Base-by-base conservation (phyloP, 2,329 filamentous ascomycete species). In the Tolypocladium ovalisporum region DNA sequence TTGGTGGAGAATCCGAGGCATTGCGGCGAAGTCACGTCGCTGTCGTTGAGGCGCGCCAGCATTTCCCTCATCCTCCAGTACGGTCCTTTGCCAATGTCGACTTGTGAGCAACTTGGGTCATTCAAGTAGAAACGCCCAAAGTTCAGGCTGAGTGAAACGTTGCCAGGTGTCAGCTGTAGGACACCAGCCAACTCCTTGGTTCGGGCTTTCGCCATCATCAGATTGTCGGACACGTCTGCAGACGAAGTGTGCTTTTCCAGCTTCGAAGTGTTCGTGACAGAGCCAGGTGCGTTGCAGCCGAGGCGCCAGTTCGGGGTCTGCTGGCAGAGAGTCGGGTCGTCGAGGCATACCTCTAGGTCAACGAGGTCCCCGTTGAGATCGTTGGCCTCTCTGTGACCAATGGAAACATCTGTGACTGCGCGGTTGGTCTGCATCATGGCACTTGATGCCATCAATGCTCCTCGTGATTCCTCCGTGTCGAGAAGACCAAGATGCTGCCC, bases 71-170 rank as follows among this genome's bases (percentile, higher is more conserved):
- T 29, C 12, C 42, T 42, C 57, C 63, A 64, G 12, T 57, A 59
- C 9, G 64, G 64, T 1, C 61, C 66, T 44, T 56, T 35, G 2
- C 61, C 63, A 35, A 60, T 52, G 36, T 64, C 58, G 35, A 70
- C 64, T 7, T 62, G 27, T 15, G 58, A 56, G 17, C 57, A 58
- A 5, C 40, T 54, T 15, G 62, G 29, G 10, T 67, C 57, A 32
- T 63, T 66, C 37, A 68, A 40, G 53, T 66, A 70, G 10, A 70
- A 57, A 3, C 69, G 66, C 1, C 69, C 69, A 51, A 71, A 66
- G 17, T 60, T 60, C 35, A 66, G 57, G 42, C 64, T 59, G 10
- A 71, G 47, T 7, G 57, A 60, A 17, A 69, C 39, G 9, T 56
- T 54, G 1, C 69, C 69, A 8, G 69, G 65, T 0, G 58, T 59